A percentile compares a stretch with the other conserved stretches of the same genome.
phyloP scores from a whole-genome alignment of 768 basidiomycete genomes.

The Boletus sp. region DNA sequence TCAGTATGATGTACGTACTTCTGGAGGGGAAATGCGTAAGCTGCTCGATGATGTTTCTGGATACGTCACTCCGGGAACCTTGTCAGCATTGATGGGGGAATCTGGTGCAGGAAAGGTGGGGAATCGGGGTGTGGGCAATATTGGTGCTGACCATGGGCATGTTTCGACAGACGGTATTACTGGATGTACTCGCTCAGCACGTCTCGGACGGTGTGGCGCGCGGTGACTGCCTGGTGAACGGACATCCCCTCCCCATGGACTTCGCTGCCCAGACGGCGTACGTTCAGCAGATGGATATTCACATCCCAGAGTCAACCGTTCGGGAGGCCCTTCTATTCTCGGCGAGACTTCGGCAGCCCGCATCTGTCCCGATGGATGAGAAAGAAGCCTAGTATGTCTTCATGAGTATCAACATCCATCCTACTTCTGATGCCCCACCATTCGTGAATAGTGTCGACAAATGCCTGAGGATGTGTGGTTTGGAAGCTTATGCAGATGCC shows the following conservation, averaged over 20 bases:
- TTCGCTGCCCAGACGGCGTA: slow-evolving; percentile 59
- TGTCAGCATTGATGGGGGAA: slow-evolving; percentile 53
- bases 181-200: slow-evolving; percentile 56
- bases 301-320: slow-evolving; percentile 72
- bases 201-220: slow-evolving; percentile 45
- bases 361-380: slow-evolving; percentile 58
- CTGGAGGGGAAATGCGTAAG: slow-evolving; percentile 36
- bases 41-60: slow-evolving; percentile 47
- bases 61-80: slow-evolving; percentile 49
- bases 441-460: slow-evolving; percentile 44
- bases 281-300: slow-evolving; percentile 77
- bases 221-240: slow-evolving; percentile 57
- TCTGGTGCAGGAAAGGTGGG: slow-evolving; percentile 33
- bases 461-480: slow-evolving; percentile 63
- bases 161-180: slow-evolving; percentile 48
- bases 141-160: not conserved
- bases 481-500: slow-evolving; percentile 60
- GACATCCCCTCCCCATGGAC: slow-evolving; percentile 49
- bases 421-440: not conserved
- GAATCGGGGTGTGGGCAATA: not conserved
- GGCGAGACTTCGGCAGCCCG: slow-evolving; percentile 74
- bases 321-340: slow-evolving; percentile 81
- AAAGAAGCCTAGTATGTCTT: slow-evolving; percentile 74
- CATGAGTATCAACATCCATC: not conserved
- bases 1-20: slow-evolving; percentile 57